Evolutionary conservation across 108 stramenopile genomes (phyloP), one percentile per base, ranked within the genome.

Genomic region (Licmophora abbreviata): DNA sequence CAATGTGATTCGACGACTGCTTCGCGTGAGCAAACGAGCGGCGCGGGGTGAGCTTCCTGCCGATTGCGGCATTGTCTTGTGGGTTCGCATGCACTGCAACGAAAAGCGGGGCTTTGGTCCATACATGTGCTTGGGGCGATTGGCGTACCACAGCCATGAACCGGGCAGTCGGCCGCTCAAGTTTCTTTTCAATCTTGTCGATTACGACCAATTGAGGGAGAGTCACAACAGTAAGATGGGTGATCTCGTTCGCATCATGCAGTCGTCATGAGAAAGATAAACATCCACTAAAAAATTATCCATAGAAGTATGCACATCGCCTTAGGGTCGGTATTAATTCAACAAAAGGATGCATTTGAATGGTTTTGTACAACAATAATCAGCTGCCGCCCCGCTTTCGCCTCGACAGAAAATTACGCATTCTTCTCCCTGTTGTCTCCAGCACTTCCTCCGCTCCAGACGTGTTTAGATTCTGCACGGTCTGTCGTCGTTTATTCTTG

Each of bases 141-240:
- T 79, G 43, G 51, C 60, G 42, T 83, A 87, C 54, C 48, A 71
- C 8, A 58, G 50, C 9, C 86, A 88, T 59, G 54, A 50, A 35
- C 69, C 64, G 0, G 64, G 58, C 26, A 72, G 74, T 25, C 56
- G 61, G 27, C 86, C 86, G 18, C 32, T 88, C 8, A 31, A 78
- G 10, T 85, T 90, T 67, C 63, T 78, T 0, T 85, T 75, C 79
- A 83, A 71, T 29, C 57, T 91, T 21, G 21, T 84, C 22, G 88
- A 91, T 53, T 71, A 68, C 42, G 66, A 83, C 24, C 21, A 27
- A 18, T 44, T 85, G 3, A 56, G n/a, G n/a, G n/a, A n/a, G n/a
- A n/a, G 41, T 20, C 36, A 23, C 10, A 33, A 10, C 33, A 35
- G 15, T 36, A 52, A 10, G 32, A 7, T 21, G 12, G 20, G 17